A percentile compares a stretch with the other conserved stretches of the same genome.
Evolutionary conservation across 2,329 filamentous ascomycete species (phyloP).

Genomic region (Penicillium sp.): DNA sequence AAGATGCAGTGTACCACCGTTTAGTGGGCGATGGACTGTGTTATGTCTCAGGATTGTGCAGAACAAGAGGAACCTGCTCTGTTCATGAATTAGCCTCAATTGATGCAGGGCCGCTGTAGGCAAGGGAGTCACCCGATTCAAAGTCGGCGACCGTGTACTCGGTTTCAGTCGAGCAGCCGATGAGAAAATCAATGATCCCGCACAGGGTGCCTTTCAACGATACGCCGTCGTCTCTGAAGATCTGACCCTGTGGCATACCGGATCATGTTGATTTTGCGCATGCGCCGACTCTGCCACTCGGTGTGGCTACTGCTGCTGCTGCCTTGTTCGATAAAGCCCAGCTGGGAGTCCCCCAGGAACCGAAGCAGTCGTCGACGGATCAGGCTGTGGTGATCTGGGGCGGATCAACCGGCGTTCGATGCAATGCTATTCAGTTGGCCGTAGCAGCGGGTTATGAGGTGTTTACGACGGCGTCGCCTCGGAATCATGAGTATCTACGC

Average conservation of each 20-base stretch:
- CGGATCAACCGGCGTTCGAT: conserved; percentile 5
- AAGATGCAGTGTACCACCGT: background rate
- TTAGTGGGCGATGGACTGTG: background rate
- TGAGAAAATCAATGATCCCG: background rate
- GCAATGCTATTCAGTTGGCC: conserved; percentile 7
- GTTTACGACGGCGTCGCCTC: background rate
- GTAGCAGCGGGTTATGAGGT: conserved; percentile 5
- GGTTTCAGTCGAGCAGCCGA: background rate
- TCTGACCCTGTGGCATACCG: background rate
- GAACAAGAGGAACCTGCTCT: background rate
- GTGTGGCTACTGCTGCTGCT: background rate
- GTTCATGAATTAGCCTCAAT: background rate
- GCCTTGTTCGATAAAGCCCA: background rate
- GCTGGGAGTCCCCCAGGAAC: background rate
- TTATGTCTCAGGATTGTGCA: background rate
- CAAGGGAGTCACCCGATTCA: background rate
- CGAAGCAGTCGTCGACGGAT: background rate
- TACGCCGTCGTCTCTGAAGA: background rate
- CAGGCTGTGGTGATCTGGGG: background rate
- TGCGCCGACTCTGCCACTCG: background rate
- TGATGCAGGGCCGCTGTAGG: conserved; percentile 8
- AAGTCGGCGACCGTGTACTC: background rate
- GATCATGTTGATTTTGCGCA: background rate
- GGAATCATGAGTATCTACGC: background rate
- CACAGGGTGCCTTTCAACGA: background rate